Conservation (phyloP, 176 grass and related monocot species). For the Juncus inflexus region DNA sequence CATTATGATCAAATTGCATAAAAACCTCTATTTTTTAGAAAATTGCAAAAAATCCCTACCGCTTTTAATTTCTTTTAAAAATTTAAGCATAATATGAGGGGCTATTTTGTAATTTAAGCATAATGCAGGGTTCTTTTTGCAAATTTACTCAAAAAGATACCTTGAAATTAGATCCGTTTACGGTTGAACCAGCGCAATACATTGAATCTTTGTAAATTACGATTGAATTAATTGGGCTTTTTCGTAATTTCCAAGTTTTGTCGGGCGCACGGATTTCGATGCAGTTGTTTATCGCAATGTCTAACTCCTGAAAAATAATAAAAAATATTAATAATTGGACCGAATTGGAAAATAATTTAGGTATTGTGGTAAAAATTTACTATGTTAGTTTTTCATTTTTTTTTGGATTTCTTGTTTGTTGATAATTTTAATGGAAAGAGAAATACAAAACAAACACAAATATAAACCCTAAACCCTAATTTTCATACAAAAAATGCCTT, state of each 20-base stretch:
- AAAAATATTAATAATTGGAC: background rate
- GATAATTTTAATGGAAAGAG: background rate
- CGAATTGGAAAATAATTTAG: background rate
- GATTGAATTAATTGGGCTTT: conserved; percentile 67
- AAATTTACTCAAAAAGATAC: conserved; percentile 29
- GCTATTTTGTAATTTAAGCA: too few species aligned
- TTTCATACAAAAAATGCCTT: background rate
- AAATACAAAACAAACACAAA: too few species aligned
- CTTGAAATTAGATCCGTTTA: conserved; percentile 85
- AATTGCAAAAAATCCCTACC: too few species aligned
- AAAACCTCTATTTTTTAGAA: too few species aligned
- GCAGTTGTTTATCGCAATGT: conserved; percentile 44
- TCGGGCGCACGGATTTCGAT: conserved; percentile 52
- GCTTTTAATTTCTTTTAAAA: too few species aligned
- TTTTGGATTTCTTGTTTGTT: conserved; percentile 3
- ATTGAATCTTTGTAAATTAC: conserved; percentile 83
- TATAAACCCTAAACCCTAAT: background rate
- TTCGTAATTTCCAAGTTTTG: conserved; percentile 64
- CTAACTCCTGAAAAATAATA: conserved; percentile 65
- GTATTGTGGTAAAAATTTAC: background rate
- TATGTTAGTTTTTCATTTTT: background rate
- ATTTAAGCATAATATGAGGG: too few species aligned
- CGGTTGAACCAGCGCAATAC: conserved; percentile 67
- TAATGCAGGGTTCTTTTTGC: too few species aligned
- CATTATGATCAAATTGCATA: too few species aligned